These are phyloP conservation scores for Gynostemma pentaphyllum DNA, from an alignment of 306 rosid genomes.

Conservation along the genomic window DNA sequence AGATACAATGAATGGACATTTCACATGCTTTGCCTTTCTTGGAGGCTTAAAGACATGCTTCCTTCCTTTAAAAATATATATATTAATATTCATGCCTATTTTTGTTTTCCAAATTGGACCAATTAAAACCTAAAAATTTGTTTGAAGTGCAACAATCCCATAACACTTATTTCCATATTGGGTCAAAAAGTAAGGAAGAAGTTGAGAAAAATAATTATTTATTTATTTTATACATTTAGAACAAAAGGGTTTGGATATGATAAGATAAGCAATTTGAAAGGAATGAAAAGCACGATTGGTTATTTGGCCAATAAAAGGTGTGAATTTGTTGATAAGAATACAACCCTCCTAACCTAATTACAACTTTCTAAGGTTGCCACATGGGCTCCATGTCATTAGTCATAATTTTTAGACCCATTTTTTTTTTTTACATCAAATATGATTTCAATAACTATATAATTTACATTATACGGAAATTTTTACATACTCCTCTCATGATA, in stretches of 20 bases:
- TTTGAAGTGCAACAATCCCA: not conserved
- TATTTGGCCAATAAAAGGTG: not conserved
- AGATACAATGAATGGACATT: not conserved
- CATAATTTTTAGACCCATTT: not conserved
- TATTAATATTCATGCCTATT: not conserved
- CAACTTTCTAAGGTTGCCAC: not conserved
- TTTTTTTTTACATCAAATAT: too few relatives aligned
- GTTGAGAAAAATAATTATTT: not conserved
- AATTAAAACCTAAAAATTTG: not conserved
- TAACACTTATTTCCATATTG: not conserved
- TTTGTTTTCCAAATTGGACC: fast-evolving
- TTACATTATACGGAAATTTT: too few relatives aligned
- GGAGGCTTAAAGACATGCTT: not conserved
- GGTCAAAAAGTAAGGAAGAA: not conserved
- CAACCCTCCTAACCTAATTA: not conserved
- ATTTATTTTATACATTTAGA: not conserved
- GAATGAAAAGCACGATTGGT: conserved; percentile 8
- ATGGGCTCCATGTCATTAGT: not conserved
- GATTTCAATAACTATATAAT: too few relatives aligned
- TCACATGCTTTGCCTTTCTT: not conserved
- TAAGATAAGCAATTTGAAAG: conserved; percentile 6
- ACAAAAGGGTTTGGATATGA: not conserved
- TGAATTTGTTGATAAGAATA: not conserved
- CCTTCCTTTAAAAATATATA: not conserved
- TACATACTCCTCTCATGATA: too few relatives aligned